Base-by-base conservation (phyloP, 352 stramenopile genomes). In the Pythium angustatum region DNA sequence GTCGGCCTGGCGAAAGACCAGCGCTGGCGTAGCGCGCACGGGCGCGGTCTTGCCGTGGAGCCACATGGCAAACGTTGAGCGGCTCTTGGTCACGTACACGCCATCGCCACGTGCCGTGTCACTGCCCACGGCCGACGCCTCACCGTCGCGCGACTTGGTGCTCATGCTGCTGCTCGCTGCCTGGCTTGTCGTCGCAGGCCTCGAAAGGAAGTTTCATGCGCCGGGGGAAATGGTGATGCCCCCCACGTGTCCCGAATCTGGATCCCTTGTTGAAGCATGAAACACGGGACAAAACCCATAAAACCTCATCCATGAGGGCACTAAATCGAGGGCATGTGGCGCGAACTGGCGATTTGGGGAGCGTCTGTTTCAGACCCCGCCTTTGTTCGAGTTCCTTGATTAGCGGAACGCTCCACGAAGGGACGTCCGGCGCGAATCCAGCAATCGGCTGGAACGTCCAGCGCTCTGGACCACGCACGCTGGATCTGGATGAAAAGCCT, bases 71-170 rank as follows among this genome's bases (percentile, higher is more conserved):
- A 94, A 93, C 38, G 83, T 76, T n/a, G 83, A 93, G 17, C 86
- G 81, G 48, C 77, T 92, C 77, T 91, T 90, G 43, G 84, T 94
- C 64, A 94, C 81, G 69, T 94, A 94, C 58, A 94, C 83, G 71
- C 82, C 81, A 34, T 94, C 82, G 24, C 76, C 71, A 28, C 44
- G 54, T 21, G 36, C 28, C 22, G 30, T 45, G 51, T 75, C 64
- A 45, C n/a, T 31, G n/a, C 53, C 52, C 34, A 38, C 62, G 28
- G 55, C 56, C 52, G 55, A 50, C 54, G 43, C 59, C 36, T 27
- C 41, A 22, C 48, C 62, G 15, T 62, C 60, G 21, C 52, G 33
- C 17, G 65, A 71, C 51, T 66, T 66, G 48, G 54, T 73, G 56
- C 66, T 71, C 58, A 66, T 71, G 43, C n/a, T 49, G 3, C 19